Evolutionary conservation across 352 stramenopile genomes (phyloP).

Genomic region (Phytophthora sp.): DNA sequence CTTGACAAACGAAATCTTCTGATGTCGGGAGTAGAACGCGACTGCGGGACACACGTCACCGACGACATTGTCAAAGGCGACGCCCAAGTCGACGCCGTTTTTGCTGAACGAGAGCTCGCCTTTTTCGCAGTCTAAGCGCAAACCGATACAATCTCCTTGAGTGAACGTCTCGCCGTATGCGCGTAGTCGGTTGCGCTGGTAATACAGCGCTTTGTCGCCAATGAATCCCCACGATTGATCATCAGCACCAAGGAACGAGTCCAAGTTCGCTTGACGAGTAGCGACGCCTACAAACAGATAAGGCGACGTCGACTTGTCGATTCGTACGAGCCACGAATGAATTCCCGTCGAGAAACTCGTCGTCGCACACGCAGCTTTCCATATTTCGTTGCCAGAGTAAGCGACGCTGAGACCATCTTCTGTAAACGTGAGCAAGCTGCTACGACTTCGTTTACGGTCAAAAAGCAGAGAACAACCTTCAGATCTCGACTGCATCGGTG

Average conservation of each 20-base stretch:
- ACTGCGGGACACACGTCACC: slow-evolving; percentile 92
- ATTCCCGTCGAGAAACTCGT: slow-evolving; percentile 74
- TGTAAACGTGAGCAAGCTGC: slow-evolving; percentile 60
- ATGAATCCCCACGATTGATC: slow-evolving; percentile 99
- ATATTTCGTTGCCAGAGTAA: slow-evolving; percentile 88
- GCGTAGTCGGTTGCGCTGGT: slow-evolving; percentile 94
- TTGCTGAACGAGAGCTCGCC: slow-evolving; percentile 90
- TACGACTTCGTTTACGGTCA: slow-evolving; percentile 75
- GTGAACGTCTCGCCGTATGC: slow-evolving; percentile 88
- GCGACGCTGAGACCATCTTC: slow-evolving; percentile 68
- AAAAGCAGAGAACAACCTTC: slow-evolving; percentile 37
- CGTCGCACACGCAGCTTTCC: slow-evolving; percentile 86
- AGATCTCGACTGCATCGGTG: background rate
- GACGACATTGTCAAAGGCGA: slow-evolving; percentile 93
- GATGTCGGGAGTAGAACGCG: slow-evolving; percentile 92
- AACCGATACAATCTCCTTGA: slow-evolving; percentile 87
- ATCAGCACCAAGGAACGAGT: slow-evolving; percentile 97
- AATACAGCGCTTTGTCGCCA: slow-evolving; percentile 98
- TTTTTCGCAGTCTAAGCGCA: slow-evolving; percentile 84
- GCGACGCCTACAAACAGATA: slow-evolving; percentile 98
- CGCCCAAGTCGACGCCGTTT: slow-evolving; percentile 85
- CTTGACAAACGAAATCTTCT: slow-evolving; percentile 72
- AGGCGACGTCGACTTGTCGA: slow-evolving; percentile 96
- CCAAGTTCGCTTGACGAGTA: slow-evolving; percentile 89
- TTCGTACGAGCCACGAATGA: slow-evolving; percentile 84